Conservation (phyloP, 768 basidiomycete species). For the Trametes cubensis region DNA sequence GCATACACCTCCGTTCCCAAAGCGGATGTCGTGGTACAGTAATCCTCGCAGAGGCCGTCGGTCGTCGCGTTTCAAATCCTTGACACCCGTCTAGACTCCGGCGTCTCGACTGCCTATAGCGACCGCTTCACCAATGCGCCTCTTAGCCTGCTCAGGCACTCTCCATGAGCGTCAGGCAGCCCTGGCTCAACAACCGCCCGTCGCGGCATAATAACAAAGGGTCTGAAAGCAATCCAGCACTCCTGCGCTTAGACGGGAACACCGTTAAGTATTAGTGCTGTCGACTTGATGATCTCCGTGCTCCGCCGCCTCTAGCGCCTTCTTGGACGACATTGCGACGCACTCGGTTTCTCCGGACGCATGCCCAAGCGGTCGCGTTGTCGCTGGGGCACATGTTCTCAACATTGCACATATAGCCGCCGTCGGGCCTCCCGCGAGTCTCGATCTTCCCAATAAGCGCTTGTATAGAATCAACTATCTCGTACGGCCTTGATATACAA, state of each 20-base stretch:
- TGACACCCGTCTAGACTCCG: neutral
- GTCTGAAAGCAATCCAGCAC: neutral
- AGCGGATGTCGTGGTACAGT: neutral
- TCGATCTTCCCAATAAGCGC: too few relatives aligned
- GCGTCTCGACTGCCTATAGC: conserved; percentile 1
- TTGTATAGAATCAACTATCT: too few relatives aligned
- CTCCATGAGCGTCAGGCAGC: too few relatives aligned
- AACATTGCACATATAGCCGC: too few relatives aligned
- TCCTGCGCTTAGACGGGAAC: neutral
- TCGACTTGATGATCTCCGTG: conserved; percentile 15
- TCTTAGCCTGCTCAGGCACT: neutral
- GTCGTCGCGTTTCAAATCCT: conserved; percentile 19
- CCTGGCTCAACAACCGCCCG: neutral
- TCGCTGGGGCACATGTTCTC: too few relatives aligned
- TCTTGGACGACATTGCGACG: neutral
- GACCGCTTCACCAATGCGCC: neutral
- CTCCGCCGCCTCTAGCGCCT: conserved; percentile 15
- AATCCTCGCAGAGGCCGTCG: neutral
- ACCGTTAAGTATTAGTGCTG: neutral
- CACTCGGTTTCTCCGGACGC: neutral
- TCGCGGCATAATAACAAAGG: neutral
- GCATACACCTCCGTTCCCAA: conserved; percentile 9
- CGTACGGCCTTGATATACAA: too few relatives aligned
- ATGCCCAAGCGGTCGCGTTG: too few relatives aligned
- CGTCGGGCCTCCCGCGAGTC: too few relatives aligned